These are phyloP conservation scores for Tetratostichococcus sp. DNA, from an alignment of 139 green algal species.

Conservation along the genomic window DNA sequence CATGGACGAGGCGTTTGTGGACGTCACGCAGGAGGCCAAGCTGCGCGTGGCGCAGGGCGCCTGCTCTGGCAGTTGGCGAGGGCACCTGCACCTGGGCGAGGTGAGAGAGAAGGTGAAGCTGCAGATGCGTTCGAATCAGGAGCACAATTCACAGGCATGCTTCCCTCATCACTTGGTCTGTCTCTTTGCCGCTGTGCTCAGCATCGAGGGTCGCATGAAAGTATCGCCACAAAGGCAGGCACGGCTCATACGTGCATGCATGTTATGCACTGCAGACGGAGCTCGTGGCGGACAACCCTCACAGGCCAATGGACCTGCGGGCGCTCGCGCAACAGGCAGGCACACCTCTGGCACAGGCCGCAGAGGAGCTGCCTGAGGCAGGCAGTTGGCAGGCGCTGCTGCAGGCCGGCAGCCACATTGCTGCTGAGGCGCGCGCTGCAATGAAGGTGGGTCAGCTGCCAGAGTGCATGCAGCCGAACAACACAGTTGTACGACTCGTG, in stretches of 20 bases:
- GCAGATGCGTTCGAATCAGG: neutral
- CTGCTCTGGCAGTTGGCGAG: slow-evolving; percentile 13
- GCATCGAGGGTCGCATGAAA: too few relatives aligned
- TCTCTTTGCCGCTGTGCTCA: too few relatives aligned
- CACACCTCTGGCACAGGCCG: neutral
- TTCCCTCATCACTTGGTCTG: neutral
- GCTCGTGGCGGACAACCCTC: slow-evolving; percentile 47
- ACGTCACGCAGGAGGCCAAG: slow-evolving; percentile 51
- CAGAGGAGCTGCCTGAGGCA: neutral
- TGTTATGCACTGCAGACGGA: slow-evolving; percentile 1
- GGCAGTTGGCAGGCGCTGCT: slow-evolving; percentile 39
- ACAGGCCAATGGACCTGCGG: slow-evolving; percentile 65
- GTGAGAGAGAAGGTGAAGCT: too few relatives aligned
- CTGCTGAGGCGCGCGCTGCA: slow-evolving; percentile 48
- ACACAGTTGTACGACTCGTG: neutral
- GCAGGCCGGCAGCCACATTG: slow-evolving; percentile 47
- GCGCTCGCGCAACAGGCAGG: neutral
- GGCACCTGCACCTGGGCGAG: slow-evolving; percentile 41
- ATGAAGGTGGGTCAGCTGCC: too few relatives aligned
- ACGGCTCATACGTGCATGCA: neutral
- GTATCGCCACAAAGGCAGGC: too few relatives aligned
- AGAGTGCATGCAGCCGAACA: too few relatives aligned
- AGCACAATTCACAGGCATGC: neutral
- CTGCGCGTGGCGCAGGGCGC: slow-evolving; percentile 13
- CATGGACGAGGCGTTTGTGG: slow-evolving; percentile 72